Evolutionary conservation across 768 basidiomycete species (phyloP), one percentile per base, ranked within the genome.

Genomic region (Suillus lakei): DNA sequence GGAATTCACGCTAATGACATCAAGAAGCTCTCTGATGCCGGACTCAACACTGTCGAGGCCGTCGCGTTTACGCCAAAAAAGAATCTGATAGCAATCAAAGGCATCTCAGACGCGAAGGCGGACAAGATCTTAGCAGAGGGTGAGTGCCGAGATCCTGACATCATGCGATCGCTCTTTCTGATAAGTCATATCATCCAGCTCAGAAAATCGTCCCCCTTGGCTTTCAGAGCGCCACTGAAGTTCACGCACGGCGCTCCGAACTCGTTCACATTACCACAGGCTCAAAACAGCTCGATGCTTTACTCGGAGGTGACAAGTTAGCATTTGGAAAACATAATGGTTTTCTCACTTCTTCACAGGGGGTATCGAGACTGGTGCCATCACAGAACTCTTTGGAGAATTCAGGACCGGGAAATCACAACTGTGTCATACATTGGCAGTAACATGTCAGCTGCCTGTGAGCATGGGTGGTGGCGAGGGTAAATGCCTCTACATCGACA

Each of bases 391-490:
- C 32, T 98, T 98, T 80, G 98, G 97, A 64, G 98, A 99, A 80
- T 99, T 99, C 79, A 86, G 98, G 69, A 99, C 98, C 12, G 98
- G 98, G 63, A 99, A 99, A 79, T 97, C 95, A 28, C 98, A 99
- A 74, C 86, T 99, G 55, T 99, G 98, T 75, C 98, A 99, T 75
- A 98, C 97, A 0, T 88, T 99, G 54, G 96, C 98, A 4, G 98
- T 98, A 13, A 98, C 98, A 5, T 99, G 98, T 74, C 97, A 99
- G 80, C 86, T 99, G 16, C 98, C 98, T 2, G 91, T 96, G 50
- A 91, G 88, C 72, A 98, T 99, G 96, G 97, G 98, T 23, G 98
- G 98, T 18, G 98, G 98, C 15, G 98, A 99, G 79, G 98, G 98
- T 44, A 99, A 99, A 80, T 98, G 97, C 74, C 82, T 99, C 53